Conservation (phyloP, 2,329 filamentous ascomycete species). For the Dryadomyces sulphureus region DNA sequence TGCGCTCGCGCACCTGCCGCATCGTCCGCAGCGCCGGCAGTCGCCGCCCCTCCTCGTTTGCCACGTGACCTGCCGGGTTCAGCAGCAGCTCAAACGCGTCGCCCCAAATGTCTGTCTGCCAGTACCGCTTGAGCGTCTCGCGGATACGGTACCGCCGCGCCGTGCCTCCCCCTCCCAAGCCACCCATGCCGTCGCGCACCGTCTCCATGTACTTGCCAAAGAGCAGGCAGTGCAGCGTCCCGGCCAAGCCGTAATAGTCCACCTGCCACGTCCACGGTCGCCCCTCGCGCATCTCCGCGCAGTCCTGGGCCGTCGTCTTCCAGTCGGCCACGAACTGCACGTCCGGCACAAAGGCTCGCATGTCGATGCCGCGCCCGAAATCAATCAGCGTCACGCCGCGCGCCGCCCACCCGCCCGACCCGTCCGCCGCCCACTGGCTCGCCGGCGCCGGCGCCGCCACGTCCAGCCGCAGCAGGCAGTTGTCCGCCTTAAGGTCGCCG, state of each 20-base stretch:
- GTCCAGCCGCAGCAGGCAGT: slow-evolving; percentile 79
- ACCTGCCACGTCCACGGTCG: slow-evolving; percentile 96
- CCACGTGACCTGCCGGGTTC: slow-evolving; percentile 58
- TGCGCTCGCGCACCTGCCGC: slow-evolving; percentile 52
- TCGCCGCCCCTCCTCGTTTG: slow-evolving; percentile 37
- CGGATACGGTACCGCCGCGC: slow-evolving; percentile 63
- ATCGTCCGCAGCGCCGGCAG: slow-evolving; percentile 65
- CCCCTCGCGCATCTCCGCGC: slow-evolving; percentile 87
- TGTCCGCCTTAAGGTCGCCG: slow-evolving; percentile 90
- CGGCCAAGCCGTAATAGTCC: slow-evolving; percentile 87
- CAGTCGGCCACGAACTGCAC: slow-evolving; percentile 92
- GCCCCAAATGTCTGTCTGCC: slow-evolving; percentile 85
- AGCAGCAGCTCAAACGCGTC: slow-evolving; percentile 73
- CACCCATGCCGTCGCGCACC: slow-evolving; percentile 19
- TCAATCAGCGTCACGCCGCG: slow-evolving; percentile 84
- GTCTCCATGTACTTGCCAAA: slow-evolving; percentile 96
- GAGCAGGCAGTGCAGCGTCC: slow-evolving; percentile 72
- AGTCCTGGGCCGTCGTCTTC: slow-evolving; percentile 78
- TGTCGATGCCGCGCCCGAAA: slow-evolving; percentile 88
- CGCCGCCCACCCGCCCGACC: slow-evolving; percentile 60
- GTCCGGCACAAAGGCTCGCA: slow-evolving; percentile 62
- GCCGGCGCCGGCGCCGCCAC: slow-evolving; percentile 36
- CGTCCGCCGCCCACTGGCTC: slow-evolving; percentile 56
- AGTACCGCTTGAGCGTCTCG: slow-evolving; percentile 83
- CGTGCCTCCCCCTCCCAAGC: slow-evolving; percentile 26